Evolutionary conservation across 164 flowering plant genomes (phyloP), one percentile per base, ranked within the genome.

Genomic region (Berberis vulgaris): DNA sequence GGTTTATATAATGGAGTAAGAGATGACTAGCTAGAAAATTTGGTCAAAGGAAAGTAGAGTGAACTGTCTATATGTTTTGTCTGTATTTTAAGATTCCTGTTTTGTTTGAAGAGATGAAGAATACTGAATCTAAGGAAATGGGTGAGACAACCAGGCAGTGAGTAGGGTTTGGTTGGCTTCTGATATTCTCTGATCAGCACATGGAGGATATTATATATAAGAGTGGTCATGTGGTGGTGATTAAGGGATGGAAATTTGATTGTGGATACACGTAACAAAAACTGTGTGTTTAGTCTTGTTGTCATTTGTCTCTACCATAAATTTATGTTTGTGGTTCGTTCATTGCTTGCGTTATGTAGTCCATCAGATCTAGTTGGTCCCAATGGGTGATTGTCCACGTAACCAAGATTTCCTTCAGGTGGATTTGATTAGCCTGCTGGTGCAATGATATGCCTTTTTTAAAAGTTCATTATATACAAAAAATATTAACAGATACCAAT

Each of bases 121-220:
- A 70, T 26, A 53, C 41, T 67, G 71, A 77, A 72, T 76, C 74
- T 70, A 65, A 64, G 67, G 59, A 59, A 73, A 47, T 57, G 57
- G 65, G 65, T 56, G 73, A 78, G 80, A 78, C 80, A 81, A 71
- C 80, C 57, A 69, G 71, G 81, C 77, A 65, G 55, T 76, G 78
- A 73, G 75, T 65, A 59, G 71, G 67, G 69, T 66, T 74, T 55
- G 66, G 79, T 73, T 65, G 82, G 79, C 74, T 74, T 71, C 54
- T 61, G 81, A 72, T 77, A 42, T 10, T 70, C 26, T 26, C 26
- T 26, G 26, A 26, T 26, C 26, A 26, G 26, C 13, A 11, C 41
- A 60, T 26, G 26, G 26, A 26, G 26, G 26, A 26, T 26, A 26
- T 26, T 26, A 26, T 26, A 26, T 26, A 26, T 26, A 26, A 26